These are phyloP conservation scores for Chaetomium strumarium DNA, from an alignment of 2,329 filamentous ascomycete species.

Conservation along the genomic window DNA sequence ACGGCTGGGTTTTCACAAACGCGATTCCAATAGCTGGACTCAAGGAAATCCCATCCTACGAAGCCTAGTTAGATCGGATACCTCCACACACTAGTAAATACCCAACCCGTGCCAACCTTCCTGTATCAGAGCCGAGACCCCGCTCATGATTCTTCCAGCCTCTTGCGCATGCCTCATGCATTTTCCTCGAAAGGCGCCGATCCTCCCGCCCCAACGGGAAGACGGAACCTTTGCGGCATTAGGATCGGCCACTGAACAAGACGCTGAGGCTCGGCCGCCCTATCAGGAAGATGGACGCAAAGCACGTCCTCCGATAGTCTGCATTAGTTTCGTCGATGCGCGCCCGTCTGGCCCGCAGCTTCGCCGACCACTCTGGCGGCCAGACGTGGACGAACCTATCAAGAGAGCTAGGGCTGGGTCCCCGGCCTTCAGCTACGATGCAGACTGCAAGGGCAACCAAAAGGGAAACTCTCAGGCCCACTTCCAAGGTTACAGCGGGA, in stretches of 20 bases:
- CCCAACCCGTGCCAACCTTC: background rate
- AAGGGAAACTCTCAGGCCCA: constrained; percentile 1
- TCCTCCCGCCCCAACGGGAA: background rate
- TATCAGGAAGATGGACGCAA: background rate
- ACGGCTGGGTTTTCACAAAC: background rate
- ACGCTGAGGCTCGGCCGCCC: background rate
- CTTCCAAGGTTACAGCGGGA: constrained; percentile 10
- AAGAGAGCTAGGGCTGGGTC: background rate
- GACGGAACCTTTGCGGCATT: background rate
- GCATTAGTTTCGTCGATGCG: background rate
- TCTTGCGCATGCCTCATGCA: background rate
- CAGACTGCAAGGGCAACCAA: constrained; percentile 14
- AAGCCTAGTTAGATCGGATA: background rate
- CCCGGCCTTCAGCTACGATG: constrained; percentile 19
- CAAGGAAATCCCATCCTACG: background rate
- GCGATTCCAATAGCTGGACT: background rate
- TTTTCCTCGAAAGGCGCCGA: background rate
- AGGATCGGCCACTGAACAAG: background rate
- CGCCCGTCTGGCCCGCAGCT: background rate
- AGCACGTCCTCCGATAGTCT: background rate
- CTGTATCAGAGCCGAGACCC: background rate
- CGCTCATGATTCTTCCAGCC: background rate
- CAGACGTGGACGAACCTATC: background rate
- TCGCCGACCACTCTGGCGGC: background rate
- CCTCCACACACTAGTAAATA: background rate